Base-by-base conservation (phyloP, 2,329 filamentous ascomycete species). In the Cladosporium sp. region DNA sequence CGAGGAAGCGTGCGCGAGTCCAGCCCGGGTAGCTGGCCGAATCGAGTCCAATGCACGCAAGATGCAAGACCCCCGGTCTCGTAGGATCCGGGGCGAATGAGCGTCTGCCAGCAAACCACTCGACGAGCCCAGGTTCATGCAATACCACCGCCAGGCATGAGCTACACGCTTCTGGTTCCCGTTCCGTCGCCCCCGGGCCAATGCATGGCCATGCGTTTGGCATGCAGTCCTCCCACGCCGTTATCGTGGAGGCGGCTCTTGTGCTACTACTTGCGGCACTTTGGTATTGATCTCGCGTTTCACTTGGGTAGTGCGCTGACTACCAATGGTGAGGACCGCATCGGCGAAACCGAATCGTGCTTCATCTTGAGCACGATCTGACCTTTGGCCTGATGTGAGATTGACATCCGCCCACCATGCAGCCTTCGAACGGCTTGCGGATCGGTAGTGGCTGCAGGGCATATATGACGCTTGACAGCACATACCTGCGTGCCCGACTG, bases 381-480 rank as follows among this genome's bases (percentile, higher is more conserved):
- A 30, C 21, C 47, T 26, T 64, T 41, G 47, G 52, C 59, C 58
- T 59, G 64, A 60, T 44, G 59, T 54, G 59, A 65, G 55, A 55
- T 47, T 65, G 55, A 51, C 60, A 62, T 58, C 51, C 44, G 66
- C 65, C 68, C 65, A 67, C 61, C 62, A 57, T 44, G 52, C 61
- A 36, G 64, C 26, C 21, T 26, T 59, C 58, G 34, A 52, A 52
- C 65, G 14, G 64, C 38, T 62, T 59, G 65, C 64, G 51, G 54
- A 64, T 64, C 62, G 64, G 62, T 54, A 59, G 71, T 71, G 70
- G 71, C 71, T 71, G 69, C 70, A 69, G 68, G 58, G 63, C 65
- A 52, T 69, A 66, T 61, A 69, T 58, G 28, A 60, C 64, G 63
- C 44, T 66, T 72, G 71, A 73, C 71, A 73, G 72, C 72, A 71